phyloP scores from a whole-genome alignment of 345 rosid species.

The Populus ilicifolia region DNA sequence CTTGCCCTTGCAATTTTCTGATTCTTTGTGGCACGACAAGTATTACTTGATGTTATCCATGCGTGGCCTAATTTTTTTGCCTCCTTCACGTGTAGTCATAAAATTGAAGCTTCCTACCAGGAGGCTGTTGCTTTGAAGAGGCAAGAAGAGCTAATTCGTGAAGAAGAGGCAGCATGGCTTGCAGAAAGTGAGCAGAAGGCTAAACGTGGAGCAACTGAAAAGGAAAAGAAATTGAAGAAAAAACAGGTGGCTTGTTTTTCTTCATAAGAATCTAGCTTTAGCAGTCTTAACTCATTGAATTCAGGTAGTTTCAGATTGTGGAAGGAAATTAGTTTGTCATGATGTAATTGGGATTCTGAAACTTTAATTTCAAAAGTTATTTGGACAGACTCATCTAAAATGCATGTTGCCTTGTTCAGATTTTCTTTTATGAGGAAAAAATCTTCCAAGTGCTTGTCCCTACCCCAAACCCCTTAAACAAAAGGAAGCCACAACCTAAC shows the following conservation, averaged over 20 bases:
- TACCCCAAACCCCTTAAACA: background rate
- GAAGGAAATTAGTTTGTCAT: background rate
- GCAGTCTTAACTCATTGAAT: background rate
- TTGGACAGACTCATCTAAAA: background rate
- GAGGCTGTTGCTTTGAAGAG: conserved; percentile 87
- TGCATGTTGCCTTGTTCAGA: background rate
- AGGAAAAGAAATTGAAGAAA: conserved; percentile 87
- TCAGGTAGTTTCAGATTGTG: background rate
- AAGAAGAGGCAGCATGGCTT: conserved; percentile 84
- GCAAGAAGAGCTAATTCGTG: conserved; percentile 96
- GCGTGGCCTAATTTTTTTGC: conserved; percentile 4
- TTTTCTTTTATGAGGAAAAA: background rate
- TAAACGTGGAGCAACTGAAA: conserved; percentile 61
- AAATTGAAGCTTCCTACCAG: conserved; percentile 87
- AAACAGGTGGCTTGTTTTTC: conserved; percentile 51
- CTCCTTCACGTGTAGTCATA: conserved; percentile 48
- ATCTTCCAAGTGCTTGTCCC: background rate
- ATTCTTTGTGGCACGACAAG: background rate
- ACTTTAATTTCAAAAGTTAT: background rate
- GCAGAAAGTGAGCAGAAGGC: conserved; percentile 81
- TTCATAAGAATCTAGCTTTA: background rate
- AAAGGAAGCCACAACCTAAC: background rate
- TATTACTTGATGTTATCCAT: background rate
- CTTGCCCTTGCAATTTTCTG: background rate
- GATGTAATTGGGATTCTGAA: background rate